phyloP scores from a whole-genome alignment of 225 moss, liverwort and hornwort genomes.

The Marchantia polymorpha region DNA sequence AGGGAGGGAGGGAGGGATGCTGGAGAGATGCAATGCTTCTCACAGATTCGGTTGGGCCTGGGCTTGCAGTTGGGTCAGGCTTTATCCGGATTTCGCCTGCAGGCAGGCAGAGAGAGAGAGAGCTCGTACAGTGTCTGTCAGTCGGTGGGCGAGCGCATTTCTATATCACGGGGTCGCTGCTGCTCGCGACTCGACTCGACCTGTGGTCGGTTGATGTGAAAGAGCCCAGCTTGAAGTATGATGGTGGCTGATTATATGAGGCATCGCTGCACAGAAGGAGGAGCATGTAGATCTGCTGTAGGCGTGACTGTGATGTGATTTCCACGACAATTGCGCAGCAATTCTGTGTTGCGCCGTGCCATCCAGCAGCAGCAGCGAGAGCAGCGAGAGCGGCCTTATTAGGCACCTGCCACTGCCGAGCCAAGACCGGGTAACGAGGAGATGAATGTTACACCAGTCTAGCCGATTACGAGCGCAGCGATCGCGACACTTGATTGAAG shows the following conservation, averaged over 20 bases:
- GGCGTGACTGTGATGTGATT: background rate
- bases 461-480: background rate
- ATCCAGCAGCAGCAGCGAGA: background rate
- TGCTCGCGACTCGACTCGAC: background rate
- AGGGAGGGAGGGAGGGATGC: background rate
- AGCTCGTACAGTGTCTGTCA: background rate
- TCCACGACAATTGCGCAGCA: conserved; percentile 6
- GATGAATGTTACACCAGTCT: background rate
- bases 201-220: background rate
- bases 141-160: background rate
- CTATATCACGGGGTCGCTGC: background rate
- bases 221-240: background rate
- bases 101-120: too few relatives aligned
- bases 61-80: background rate
- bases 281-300: conserved; percentile 3
- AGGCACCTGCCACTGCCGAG: background rate
- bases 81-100: background rate
- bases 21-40: too few relatives aligned
- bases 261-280: too few relatives aligned
- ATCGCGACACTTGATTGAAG: background rate
- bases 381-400: too few relatives aligned
- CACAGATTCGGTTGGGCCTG: background rate
- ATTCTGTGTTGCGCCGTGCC: background rate
- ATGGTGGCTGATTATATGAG: background rate
- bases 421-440: background rate